These are phyloP conservation scores for Begonia loranthoides DNA, from an alignment of 306 rosid species.

Conservation along the genomic window DNA sequence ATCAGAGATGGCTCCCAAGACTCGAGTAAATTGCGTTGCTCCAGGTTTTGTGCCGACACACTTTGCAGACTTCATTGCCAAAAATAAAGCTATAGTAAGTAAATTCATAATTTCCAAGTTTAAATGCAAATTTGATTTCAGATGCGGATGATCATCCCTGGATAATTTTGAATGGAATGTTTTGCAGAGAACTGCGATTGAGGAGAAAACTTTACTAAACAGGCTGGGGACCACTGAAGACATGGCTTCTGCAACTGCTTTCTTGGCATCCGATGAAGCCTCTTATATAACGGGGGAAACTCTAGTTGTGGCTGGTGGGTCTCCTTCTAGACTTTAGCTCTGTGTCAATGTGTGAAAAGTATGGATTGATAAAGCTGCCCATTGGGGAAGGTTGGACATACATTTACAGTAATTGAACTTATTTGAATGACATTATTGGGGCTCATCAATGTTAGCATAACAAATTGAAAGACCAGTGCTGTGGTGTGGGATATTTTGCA, in stretches of 20 bases:
- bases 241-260: conserved; percentile 83
- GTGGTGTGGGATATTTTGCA: no score
- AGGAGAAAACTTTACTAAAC: conserved; percentile 45
- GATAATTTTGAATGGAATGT: not conserved
- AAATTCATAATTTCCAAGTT: not conserved
- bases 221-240: conserved; percentile 87
- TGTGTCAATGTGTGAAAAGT: not conserved
- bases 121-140: no score
- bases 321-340: conserved; percentile 68
- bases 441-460: no score
- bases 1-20: conserved; percentile 63
- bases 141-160: no score
- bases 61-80: conserved; percentile 55
- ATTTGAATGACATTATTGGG: no score
- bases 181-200: conserved; percentile 46
- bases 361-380: no score
- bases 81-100: conserved; percentile 35
- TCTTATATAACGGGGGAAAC: conserved; percentile 94
- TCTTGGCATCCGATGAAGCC: conserved; percentile 87
- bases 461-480: no score
- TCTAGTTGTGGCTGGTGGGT: conserved; percentile 85
- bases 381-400: no score
- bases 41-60: conserved; percentile 92
- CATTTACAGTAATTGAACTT: no score
- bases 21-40: conserved; percentile 89